These are phyloP conservation scores for Aspergillus mulundensis DNA, from an alignment of 495 filamentous ascomycete genomes.

Conservation along the genomic window DNA sequence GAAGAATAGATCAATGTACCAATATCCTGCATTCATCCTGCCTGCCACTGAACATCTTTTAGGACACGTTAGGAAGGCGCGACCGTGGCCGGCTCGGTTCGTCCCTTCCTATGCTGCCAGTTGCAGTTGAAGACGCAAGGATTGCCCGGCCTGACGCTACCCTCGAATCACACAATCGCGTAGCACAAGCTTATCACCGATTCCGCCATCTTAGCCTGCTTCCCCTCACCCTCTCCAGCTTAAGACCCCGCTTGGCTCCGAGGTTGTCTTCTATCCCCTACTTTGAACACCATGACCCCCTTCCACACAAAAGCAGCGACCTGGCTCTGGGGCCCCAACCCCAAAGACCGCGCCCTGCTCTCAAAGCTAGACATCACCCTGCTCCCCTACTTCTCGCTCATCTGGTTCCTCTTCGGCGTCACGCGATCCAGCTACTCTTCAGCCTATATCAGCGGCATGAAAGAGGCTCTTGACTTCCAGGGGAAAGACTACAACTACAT, in stretches of 20 bases:
- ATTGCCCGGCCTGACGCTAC: background rate
- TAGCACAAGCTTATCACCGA: background rate
- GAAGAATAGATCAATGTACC: background rate
- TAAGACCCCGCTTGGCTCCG: no score
- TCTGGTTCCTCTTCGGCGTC: slow-evolving; percentile 36
- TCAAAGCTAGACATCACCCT: slow-evolving; percentile 29
- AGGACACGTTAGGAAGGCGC: no score
- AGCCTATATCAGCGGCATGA: slow-evolving; percentile 39
- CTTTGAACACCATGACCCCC: slow-evolving; percentile 9
- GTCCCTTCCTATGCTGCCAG: no score
- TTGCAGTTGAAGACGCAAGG: no score
- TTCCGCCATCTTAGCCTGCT: background rate
- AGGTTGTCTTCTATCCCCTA: background rate
- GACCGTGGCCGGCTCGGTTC: no score
- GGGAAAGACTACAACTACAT: slow-evolving; percentile 39
- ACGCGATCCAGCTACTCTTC: slow-evolving; percentile 36
- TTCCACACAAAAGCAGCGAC: slow-evolving; percentile 15
- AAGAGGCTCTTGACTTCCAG: slow-evolving; percentile 30
- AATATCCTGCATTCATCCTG: no score
- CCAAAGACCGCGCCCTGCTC: slow-evolving; percentile 27
- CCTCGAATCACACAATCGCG: background rate
- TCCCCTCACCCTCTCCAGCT: background rate
- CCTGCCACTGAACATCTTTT: no score
- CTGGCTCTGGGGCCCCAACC: slow-evolving; percentile 29
- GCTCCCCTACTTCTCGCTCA: slow-evolving; percentile 33